Conservation (phyloP, 805 yeast species). For the Candida chilensis region DNA sequence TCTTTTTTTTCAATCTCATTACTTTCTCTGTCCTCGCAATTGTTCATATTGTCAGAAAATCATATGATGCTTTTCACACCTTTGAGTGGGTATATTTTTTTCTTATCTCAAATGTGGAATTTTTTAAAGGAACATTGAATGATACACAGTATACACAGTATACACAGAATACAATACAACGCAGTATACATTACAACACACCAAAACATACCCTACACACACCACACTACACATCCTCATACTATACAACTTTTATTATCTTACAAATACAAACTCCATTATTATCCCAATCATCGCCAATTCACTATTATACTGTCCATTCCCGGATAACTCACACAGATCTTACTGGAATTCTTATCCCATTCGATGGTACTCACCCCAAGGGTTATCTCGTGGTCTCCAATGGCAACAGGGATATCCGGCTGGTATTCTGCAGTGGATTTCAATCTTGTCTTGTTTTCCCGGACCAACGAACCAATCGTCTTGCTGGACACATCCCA, state of each 20-base stretch:
- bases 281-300: conserved; percentile 4
- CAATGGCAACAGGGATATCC: conserved; percentile 4
- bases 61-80: too few relatives aligned
- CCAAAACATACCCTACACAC: neutral
- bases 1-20: too few relatives aligned
- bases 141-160: too few relatives aligned
- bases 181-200: too few relatives aligned
- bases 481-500: conserved; percentile 27
- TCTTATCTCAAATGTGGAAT: too few relatives aligned
- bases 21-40: too few relatives aligned
- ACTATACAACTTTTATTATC: neutral
- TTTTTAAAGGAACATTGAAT: too few relatives aligned
- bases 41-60: too few relatives aligned
- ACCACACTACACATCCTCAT: neutral
- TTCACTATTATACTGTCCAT: conserved; percentile 11
- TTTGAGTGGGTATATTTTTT: too few relatives aligned
- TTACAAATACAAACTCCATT: conserved; percentile 1
- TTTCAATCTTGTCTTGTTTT: conserved; percentile 1
- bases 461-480: neutral
- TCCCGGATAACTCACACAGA: conserved; percentile 13
- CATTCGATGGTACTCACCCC: conserved; percentile 12
- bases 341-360: conserved; percentile 10
- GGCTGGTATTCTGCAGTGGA: conserved; percentile 10
- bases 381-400: conserved; percentile 2
- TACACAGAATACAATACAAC: too few relatives aligned